Conservation (phyloP, 2,329 filamentous ascomycete genomes). For the Hypoxylon sp. region DNA sequence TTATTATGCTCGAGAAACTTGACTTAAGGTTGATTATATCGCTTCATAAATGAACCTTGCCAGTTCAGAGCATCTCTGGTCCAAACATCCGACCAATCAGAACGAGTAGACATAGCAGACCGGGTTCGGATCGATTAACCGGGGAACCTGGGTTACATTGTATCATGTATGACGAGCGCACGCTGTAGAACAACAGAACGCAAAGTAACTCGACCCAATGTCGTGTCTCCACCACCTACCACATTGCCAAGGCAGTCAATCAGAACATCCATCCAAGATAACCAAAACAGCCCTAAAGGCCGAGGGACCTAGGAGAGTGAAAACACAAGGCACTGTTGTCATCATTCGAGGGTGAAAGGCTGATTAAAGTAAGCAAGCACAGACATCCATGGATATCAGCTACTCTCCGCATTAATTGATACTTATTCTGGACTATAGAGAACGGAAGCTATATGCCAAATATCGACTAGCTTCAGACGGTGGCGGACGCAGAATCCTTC, state of each 20-base stretch:
- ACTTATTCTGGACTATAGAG: conserved; percentile 22
- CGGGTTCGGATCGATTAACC: conserved; percentile 34
- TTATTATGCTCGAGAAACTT: conserved; percentile 5
- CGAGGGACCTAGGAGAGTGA: conserved; percentile 15
- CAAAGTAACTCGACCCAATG: conserved; percentile 32
- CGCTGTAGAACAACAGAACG: conserved; percentile 31
- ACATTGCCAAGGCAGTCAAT: conserved; percentile 23
- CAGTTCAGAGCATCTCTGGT: conserved; percentile 22
- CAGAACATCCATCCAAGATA: conserved; percentile 16
- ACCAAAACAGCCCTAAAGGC: conserved; percentile 24
- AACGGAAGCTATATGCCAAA: conserved; percentile 23
- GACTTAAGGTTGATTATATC: conserved; percentile 22
- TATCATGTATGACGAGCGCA: conserved; percentile 42
- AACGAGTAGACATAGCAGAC: conserved; percentile 1
- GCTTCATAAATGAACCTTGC: conserved; percentile 28
- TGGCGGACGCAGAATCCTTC: conserved; percentile 43
- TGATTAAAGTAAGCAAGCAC: conserved; percentile 20
- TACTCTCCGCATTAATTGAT: conserved; percentile 9
- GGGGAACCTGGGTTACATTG: conserved; percentile 38
- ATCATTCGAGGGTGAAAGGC: conserved; percentile 19
- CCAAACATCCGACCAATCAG: conserved; percentile 31
- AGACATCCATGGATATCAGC: neutral
- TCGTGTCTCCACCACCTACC: conserved; percentile 23
- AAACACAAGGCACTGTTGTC: conserved; percentile 7
- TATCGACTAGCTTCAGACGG: conserved; percentile 39